Base-by-base conservation (phyloP, 2,329 filamentous ascomycete genomes). In the Neonectria hederae region DNA sequence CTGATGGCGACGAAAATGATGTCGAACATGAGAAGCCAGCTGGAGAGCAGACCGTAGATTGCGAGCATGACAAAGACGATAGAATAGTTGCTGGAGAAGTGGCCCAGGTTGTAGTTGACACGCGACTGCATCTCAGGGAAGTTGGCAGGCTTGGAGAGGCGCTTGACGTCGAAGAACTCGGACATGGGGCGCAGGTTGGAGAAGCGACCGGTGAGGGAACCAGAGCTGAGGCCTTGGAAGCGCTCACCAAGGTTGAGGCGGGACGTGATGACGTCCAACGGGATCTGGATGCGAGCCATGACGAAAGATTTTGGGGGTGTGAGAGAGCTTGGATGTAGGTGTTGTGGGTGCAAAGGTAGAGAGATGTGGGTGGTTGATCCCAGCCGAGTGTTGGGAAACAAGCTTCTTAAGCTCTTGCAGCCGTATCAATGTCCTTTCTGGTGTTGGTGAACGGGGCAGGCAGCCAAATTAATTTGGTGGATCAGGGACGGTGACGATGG, bases 81-180 rank as follows among this genome's bases (percentile, higher is more conserved):
- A 72, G 92, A 91, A 87, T 99, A 99, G 85, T 99, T 99, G 90
- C 93, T 97, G 67, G 94, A 97, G 86, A 97, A 99, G 84, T 98
- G 92, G 79, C 92, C 89, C 70, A 99, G 83, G 82, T 99, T 99
- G 90, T 97, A 97, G 86, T 97, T 97, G 83, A 97, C 90, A 70
- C 95, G 90, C 73, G 91, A 94, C 82, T 98, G 95, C 69, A 93
- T 89, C 80, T 97, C 94, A 70, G 84, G 84, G 75, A 98, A 97
- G 83, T 97, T 97, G 77, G 88, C 88, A 28, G 96, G 96, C 84
- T 98, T 99, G 71, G 93, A 97, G 61, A 99, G 76, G 72, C 94
- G 93, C 89, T 97, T 97, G 83, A 98, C 81, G 81, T 98, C 94
- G 80, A 97, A 87, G 83, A 99, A 99, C 82, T 99, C 96, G 78